Conservation (phyloP, 2,329 filamentous ascomycete genomes). For the Cercospora berteroae region DNA sequence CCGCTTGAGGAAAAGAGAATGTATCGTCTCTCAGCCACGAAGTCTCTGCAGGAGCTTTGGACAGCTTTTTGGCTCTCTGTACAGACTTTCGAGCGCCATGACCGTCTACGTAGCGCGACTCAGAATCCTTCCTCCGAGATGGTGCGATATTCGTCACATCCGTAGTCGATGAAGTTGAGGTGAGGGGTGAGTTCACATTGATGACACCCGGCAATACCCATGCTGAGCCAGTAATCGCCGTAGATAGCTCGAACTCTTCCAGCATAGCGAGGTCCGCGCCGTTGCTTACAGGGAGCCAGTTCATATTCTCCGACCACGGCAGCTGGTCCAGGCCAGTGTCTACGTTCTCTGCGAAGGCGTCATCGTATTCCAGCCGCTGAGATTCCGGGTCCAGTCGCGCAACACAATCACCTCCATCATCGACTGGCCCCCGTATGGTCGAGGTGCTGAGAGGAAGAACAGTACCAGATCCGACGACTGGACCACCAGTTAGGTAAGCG, state of each 20-base stretch:
- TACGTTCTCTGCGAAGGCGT: background rate
- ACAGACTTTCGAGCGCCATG: background rate
- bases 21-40: background rate
- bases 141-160: background rate
- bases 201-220: background rate
- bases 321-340: background rate
- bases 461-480: background rate
- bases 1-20: background rate
- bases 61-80: background rate
- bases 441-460: background rate
- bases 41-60: background rate
- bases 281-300: slow-evolving; percentile 2
- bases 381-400: background rate
- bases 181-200: background rate
- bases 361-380: background rate
- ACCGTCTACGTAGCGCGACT: background rate
- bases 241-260: background rate
- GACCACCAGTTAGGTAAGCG: background rate
- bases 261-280: background rate
- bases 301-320: background rate
- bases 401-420: background rate
- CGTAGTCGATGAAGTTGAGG: background rate
- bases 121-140: background rate
- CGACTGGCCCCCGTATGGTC: background rate
- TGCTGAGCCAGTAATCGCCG: background rate